These are phyloP conservation scores for Hypoxylon sp. DNA, from an alignment of 2,329 filamentous ascomycete genomes.

Conservation along the genomic window DNA sequence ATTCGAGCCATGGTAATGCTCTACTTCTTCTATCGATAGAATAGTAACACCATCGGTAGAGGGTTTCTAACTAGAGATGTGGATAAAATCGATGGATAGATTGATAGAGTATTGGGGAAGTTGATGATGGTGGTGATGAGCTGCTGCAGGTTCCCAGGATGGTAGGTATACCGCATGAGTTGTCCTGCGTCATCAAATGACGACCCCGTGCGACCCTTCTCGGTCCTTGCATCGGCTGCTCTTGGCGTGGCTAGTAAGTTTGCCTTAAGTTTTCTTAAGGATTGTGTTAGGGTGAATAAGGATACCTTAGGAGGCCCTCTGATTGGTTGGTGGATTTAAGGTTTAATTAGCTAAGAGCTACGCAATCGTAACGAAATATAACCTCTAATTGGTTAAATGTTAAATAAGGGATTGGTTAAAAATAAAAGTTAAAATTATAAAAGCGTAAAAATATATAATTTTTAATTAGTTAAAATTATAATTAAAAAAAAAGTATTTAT, in stretches of 20 bases:
- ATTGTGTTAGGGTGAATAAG: no score
- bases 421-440: no score
- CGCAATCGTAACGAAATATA: no score
- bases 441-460: no score
- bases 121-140: slow-evolving; percentile 23
- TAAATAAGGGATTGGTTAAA: no score
- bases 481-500: no score
- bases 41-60: slow-evolving; percentile 41
- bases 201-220: slow-evolving; percentile 21
- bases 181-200: slow-evolving; percentile 48
- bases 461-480: no score
- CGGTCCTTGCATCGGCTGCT: slow-evolving; percentile 23
- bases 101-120: slow-evolving; percentile 9
- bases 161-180: slow-evolving; percentile 30
- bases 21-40: slow-evolving; percentile 39
- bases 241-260: slow-evolving; percentile 29
- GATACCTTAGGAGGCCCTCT: no score
- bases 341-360: no score
- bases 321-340: no score
- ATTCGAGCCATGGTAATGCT: slow-evolving; percentile 58
- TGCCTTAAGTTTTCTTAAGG: no score
- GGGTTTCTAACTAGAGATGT: slow-evolving; percentile 10
- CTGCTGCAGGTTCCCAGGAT: slow-evolving; percentile 24
- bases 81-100: slow-evolving; percentile 21
- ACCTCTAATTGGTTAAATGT: no score